These are phyloP conservation scores for Astraeus odoratus DNA, from an alignment of 768 basidiomycete genomes.

Conservation along the genomic window DNA sequence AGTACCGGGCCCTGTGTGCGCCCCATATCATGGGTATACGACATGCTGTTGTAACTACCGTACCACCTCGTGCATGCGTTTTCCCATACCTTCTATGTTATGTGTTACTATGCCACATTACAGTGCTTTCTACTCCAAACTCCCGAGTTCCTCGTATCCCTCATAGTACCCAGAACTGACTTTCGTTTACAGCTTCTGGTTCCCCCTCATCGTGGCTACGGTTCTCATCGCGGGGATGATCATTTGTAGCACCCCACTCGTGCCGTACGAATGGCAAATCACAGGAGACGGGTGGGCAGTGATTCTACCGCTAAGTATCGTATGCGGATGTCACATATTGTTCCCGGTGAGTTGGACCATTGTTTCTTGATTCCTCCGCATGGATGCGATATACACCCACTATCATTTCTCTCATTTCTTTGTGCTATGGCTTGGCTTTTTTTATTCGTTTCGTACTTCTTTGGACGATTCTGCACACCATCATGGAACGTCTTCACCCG, in stretches of 20 bases:
- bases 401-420: too few relatives aligned
- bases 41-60: not conserved
- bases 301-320: constrained; percentile 69
- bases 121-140: not conserved
- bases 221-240: constrained; percentile 50
- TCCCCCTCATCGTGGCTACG: constrained; percentile 44
- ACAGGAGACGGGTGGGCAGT: constrained; percentile 58
- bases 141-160: not conserved
- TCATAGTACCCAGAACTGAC: constrained; percentile 3
- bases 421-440: too few relatives aligned
- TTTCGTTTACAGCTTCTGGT: constrained; percentile 22
- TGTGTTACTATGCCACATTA: too few relatives aligned
- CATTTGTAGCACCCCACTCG: constrained; percentile 43
- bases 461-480: too few relatives aligned
- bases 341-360: constrained; percentile 54
- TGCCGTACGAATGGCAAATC: constrained; percentile 66
- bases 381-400: too few relatives aligned
- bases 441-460: too few relatives aligned
- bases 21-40: not conserved
- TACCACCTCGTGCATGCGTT: too few relatives aligned
- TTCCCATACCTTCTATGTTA: too few relatives aligned
- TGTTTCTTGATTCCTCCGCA: too few relatives aligned
- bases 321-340: constrained; percentile 58
- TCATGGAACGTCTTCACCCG: too few relatives aligned
- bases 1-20: not conserved